Percentiles rank a stretch among this genome's conserved stretches.
Evolutionary conservation across 2,329 filamentous ascomycete species (phyloP).

Genomic region (Waltergamsia citrina): DNA sequence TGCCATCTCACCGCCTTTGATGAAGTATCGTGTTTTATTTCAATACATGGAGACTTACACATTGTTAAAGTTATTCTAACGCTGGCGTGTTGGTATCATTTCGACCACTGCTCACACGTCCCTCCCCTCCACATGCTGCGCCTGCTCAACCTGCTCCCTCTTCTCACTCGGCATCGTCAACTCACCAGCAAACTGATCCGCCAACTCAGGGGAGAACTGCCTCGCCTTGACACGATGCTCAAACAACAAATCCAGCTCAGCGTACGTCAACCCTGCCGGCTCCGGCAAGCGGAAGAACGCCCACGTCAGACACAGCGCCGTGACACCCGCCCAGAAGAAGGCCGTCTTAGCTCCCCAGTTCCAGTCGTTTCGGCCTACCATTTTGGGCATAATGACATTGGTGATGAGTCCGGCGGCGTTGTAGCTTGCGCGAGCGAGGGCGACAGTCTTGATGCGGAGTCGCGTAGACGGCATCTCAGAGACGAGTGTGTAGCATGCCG

Average conservation of each 20-base stretch:
- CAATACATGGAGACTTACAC: too few species aligned
- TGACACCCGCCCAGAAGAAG: slow-evolving; percentile 19
- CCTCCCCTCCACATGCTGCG: too few species aligned
- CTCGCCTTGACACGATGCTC: slow-evolving; percentile 17
- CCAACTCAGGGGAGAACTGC: too few species aligned
- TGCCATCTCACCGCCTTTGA: too few species aligned
- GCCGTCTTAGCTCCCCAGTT: slow-evolving; percentile 25
- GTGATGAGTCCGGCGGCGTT: slow-evolving; percentile 6
- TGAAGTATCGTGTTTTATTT: too few species aligned
- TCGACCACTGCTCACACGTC: too few species aligned
- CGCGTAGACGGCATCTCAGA: slow-evolving; percentile 37
- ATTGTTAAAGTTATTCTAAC: too few species aligned
- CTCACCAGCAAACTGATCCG: not conserved
- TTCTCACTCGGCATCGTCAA: not conserved
- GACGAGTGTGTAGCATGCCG: slow-evolving; percentile 77
- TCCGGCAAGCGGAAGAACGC: slow-evolving; percentile 23
- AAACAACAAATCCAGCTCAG: slow-evolving; percentile 24
- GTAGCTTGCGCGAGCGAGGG: slow-evolving; percentile 26
- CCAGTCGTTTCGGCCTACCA: slow-evolving; percentile 21
- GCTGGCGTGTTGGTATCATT: too few species aligned
- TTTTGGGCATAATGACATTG: slow-evolving; percentile 7
- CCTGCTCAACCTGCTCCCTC: too few species aligned
- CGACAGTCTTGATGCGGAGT: slow-evolving; percentile 34
- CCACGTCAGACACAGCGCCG: slow-evolving; percentile 16
- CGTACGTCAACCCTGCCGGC: slow-evolving; percentile 19